Conservation (phyloP, 441 rosid genomes). For the Francoa sonchifolia region DNA sequence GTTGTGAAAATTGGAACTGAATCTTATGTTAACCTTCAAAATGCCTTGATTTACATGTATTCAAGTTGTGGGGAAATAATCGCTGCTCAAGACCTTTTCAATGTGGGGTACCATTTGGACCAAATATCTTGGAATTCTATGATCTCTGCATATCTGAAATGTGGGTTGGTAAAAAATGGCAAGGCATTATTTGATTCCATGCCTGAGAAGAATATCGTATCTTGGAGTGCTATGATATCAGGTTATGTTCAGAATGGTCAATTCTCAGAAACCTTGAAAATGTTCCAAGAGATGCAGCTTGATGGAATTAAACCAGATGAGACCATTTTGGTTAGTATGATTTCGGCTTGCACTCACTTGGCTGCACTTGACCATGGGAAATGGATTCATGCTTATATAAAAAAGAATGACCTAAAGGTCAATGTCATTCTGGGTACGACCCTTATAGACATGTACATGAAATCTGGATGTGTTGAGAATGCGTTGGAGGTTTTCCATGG, state of each 20-base stretch:
- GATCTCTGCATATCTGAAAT: slow-evolving; percentile 39
- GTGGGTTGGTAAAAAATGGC: slow-evolving; percentile 34
- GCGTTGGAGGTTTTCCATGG: slow-evolving; percentile 34
- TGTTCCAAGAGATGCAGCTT: slow-evolving; percentile 41
- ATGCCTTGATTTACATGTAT: slow-evolving; percentile 49
- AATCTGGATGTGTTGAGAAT: slow-evolving; percentile 38
- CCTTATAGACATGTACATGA: slow-evolving; percentile 48
- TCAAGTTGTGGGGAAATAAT: slow-evolving; percentile 29
- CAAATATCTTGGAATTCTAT: slow-evolving; percentile 53
- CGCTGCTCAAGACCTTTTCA: slow-evolving; percentile 31
- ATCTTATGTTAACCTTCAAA: slow-evolving; percentile 41
- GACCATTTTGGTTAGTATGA: slow-evolving; percentile 29
- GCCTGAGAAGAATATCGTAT: slow-evolving; percentile 36
- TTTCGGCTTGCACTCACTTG: slow-evolving; percentile 47
- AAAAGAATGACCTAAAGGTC: slow-evolving; percentile 25
- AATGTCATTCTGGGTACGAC: slow-evolving; percentile 42
- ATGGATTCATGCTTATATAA: slow-evolving; percentile 39
- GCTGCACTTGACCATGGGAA: slow-evolving; percentile 42
- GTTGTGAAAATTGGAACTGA: slow-evolving; percentile 30
- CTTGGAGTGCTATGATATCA: slow-evolving; percentile 49
- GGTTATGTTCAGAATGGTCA: slow-evolving; percentile 36
- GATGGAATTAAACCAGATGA: slow-evolving; percentile 35
- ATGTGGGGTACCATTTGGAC: slow-evolving; percentile 23
- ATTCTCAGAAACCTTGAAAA: slow-evolving; percentile 27
- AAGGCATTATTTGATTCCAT: slow-evolving; percentile 34